A percentile compares a stretch with the other conserved stretches of the same genome.
These are phyloP conservation scores for Xylona heveae DNA, from an alignment of 495 filamentous ascomycete species.

Conservation along the genomic window DNA sequence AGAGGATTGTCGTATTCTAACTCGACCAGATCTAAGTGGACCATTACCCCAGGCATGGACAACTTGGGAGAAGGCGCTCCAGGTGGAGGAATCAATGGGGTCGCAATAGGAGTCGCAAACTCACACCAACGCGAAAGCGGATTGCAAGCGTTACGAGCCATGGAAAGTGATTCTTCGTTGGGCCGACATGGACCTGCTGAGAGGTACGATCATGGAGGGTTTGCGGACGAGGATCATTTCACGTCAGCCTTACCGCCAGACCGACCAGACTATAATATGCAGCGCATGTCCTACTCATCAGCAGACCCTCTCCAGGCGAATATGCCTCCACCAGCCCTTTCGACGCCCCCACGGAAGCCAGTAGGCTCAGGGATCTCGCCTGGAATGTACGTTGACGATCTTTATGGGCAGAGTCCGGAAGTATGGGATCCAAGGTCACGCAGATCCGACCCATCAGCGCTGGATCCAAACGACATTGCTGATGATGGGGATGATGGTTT, in stretches of 20 bases:
- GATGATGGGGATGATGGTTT: constrained; percentile 79
- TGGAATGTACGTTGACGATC: constrained; percentile 24
- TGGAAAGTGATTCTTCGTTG: constrained; percentile 3
- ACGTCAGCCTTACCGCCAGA: no score
- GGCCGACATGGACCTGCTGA: neutral
- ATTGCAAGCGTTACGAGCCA: constrained; percentile 1
- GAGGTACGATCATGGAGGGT: neutral
- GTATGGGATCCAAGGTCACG: constrained; percentile 29
- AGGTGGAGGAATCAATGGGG: constrained; percentile 5
- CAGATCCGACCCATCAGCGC: constrained; percentile 20
- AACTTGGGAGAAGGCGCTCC: constrained; percentile 4
- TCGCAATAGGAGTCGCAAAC: constrained; percentile 4
- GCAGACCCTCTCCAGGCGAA: no score
- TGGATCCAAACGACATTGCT: constrained; percentile 60
- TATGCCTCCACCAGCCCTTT: no score
- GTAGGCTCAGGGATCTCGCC: no score
- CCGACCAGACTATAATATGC: no score
- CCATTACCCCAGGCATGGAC: constrained; percentile 4
- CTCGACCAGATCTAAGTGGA: neutral
- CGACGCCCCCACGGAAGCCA: no score
- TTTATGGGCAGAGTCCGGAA: constrained; percentile 37
- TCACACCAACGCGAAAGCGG: constrained; percentile 5
- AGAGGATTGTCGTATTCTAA: no score
- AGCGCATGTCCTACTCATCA: no score
- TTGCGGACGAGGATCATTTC: neutral